A percentile compares a stretch with the other conserved stretches of the same genome.
These are phyloP conservation scores for Turnera subulata DNA, from an alignment of 345 rosid species.

Conservation along the genomic window DNA sequence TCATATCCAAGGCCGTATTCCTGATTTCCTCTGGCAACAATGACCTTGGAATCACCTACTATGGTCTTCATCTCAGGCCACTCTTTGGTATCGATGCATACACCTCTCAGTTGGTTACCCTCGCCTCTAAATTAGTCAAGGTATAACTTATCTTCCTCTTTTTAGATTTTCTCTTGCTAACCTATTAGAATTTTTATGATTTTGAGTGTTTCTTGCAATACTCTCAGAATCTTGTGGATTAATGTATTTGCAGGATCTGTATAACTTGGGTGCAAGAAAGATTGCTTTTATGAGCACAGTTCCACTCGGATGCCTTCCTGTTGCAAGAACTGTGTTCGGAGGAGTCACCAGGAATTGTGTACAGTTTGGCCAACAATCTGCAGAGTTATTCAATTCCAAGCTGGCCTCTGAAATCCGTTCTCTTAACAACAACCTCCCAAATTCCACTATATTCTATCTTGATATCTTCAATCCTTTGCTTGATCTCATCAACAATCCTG, in stretches of 20 bases:
- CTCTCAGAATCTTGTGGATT: background rate
- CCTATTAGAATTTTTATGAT: no score
- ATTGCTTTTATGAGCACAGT: constrained; percentile 36
- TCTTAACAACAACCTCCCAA: constrained; percentile 19
- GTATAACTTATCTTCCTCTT: no score
- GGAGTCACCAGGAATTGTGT: constrained; percentile 27
- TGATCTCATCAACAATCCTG: constrained; percentile 35
- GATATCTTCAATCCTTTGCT: constrained; percentile 42
- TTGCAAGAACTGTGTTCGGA: constrained; percentile 33
- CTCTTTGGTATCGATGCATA: no score
- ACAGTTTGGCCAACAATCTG: constrained; percentile 21
- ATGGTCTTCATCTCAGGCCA: no score
- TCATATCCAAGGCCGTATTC: no score
- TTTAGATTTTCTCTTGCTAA: no score
- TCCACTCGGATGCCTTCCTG: constrained; percentile 43
- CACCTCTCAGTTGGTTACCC: no score
- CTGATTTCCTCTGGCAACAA: no score
- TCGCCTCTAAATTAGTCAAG: no score
- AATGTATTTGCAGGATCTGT: constrained; percentile 25
- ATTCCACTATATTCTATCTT: constrained; percentile 32
- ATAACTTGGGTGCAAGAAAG: constrained; percentile 37
- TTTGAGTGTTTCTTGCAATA: no score
- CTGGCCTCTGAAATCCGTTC: constrained; percentile 19
- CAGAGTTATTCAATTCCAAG: constrained; percentile 30
- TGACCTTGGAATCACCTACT: no score